phyloP scores from a whole-genome alignment of 352 stramenopile species.

The Blastocystis sp. region DNA sequence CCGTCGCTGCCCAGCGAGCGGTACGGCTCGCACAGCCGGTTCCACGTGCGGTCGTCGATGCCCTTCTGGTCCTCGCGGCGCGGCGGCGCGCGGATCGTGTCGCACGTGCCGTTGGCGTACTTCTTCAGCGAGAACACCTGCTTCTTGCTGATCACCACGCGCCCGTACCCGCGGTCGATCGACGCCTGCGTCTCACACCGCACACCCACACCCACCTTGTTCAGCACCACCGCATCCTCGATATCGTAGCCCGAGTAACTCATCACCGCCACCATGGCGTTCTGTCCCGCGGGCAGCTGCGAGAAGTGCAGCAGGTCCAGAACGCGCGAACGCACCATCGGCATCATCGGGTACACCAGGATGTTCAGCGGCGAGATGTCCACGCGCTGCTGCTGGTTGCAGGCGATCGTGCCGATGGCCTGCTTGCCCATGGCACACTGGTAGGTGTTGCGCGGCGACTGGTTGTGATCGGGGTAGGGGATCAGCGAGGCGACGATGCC shows the following conservation, averaged over 20 bases:
- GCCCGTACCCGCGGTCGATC: conserved; percentile 92
- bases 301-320: conserved; percentile 98
- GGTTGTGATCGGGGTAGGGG: conserved; percentile 97
- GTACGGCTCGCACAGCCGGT: conserved; percentile 81
- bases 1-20: conserved; percentile 91
- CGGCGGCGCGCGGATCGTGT: conserved; percentile 87
- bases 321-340: conserved; percentile 96
- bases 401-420: conserved; percentile 95
- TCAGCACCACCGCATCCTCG: conserved; percentile 98
- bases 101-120: conserved; percentile 91
- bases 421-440: conserved; percentile 99
- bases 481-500: conserved; percentile 96
- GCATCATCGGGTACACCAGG: conserved; percentile 95
- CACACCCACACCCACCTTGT: conserved; percentile 78
- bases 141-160: conserved; percentile 97
- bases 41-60: conserved; percentile 75
- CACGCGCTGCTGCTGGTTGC: conserved; percentile 98
- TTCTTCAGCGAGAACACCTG: conserved; percentile 92
- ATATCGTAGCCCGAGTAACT: conserved; percentile 99
- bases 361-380: conserved; percentile 94
- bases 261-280: conserved; percentile 98
- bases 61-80: conserved; percentile 77
- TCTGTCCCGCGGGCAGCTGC: conserved; percentile 93
- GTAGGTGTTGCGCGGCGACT: conserved; percentile 98
- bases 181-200: conserved; percentile 74